Conservation (phyloP, 306 rosid species). For the Castanea sativa region DNA sequence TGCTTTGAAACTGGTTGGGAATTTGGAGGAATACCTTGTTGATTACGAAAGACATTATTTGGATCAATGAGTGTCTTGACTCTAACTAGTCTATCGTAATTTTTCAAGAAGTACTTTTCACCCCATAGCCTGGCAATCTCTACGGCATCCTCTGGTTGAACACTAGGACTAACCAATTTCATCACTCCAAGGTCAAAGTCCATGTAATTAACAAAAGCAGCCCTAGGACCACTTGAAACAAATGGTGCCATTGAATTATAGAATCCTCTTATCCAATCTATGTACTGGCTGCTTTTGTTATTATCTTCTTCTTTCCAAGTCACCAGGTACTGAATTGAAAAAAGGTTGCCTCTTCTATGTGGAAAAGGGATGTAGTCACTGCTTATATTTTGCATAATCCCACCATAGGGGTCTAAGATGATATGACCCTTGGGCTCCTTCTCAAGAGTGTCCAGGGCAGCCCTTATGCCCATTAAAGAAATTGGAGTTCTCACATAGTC, state of each 20-base stretch:
- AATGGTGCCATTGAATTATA: conserved; percentile 52
- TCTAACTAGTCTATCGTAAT: conserved; percentile 68
- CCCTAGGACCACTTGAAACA: conserved; percentile 76
- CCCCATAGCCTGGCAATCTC: conserved; percentile 69
- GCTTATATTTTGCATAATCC: conserved; percentile 59
- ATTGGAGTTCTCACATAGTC: conserved; percentile 51
- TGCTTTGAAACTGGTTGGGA: conserved; percentile 4
- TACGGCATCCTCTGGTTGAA: conserved; percentile 17
- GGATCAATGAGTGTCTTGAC: conserved; percentile 71
- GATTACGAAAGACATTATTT: conserved; percentile 53
- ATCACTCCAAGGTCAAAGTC: conserved; percentile 72
- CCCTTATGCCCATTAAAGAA: conserved; percentile 41
- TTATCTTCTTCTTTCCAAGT: conserved; percentile 55
- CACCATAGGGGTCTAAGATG: conserved; percentile 70
- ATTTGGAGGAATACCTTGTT: conserved; percentile 72
- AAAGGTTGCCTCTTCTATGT: conserved; percentile 66
- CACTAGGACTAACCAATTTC: conserved; percentile 16
- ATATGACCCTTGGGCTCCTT: conserved; percentile 59
- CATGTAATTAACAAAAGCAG: conserved; percentile 70
- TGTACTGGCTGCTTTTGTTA: conserved; percentile 40
- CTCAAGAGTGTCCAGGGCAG: conserved; percentile 44
- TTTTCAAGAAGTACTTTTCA: conserved; percentile 65
- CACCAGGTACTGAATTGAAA: conserved; percentile 61
- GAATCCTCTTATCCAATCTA: conserved; percentile 61
- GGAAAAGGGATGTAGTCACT: conserved; percentile 69